Conservation (phyloP, 2,329 filamentous ascomycete species). For the Blumeria graminis region DNA sequence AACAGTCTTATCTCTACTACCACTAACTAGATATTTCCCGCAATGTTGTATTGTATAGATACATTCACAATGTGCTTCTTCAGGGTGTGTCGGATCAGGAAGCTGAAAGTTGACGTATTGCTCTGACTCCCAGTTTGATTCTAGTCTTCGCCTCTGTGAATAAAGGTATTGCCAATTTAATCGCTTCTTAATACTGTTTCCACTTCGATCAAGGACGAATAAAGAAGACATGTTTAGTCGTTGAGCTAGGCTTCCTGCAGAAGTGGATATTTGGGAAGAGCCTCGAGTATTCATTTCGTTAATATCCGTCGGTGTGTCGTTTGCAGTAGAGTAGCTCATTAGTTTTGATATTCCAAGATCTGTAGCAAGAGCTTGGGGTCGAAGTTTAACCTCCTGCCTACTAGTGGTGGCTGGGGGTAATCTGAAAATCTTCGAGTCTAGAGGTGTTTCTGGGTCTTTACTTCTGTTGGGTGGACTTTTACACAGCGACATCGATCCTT, state of each 20-base stretch:
- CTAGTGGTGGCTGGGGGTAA: neutral
- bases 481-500: conserved; percentile 24
- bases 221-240: conserved; percentile 11
- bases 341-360: neutral
- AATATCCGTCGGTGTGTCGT: neutral
- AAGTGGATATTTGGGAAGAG: conserved; percentile 3
- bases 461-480: conserved; percentile 14
- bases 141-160: conserved; percentile 59
- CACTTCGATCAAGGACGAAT: conserved; percentile 25
- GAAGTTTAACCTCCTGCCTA: conserved; percentile 6
- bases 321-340: neutral
- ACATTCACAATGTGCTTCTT: conserved; percentile 75
- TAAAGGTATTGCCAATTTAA: conserved; percentile 90
- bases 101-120: conserved; percentile 72
- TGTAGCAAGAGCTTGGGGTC: neutral
- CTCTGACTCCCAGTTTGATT: conserved; percentile 76
- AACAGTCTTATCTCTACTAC: conserved; percentile 69
- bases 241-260: conserved; percentile 1
- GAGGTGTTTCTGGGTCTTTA: conserved; percentile 23
- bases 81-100: conserved; percentile 54
- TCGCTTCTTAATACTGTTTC: conserved; percentile 24
- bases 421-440: conserved; percentile 7
- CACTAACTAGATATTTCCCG: conserved; percentile 68
- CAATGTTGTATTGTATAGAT: conserved; percentile 89
- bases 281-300: neutral